Evolutionary conservation across 164 flowering plant species (phyloP), one percentile per base, ranked within the genome.

Genomic region (Santalum album): DNA sequence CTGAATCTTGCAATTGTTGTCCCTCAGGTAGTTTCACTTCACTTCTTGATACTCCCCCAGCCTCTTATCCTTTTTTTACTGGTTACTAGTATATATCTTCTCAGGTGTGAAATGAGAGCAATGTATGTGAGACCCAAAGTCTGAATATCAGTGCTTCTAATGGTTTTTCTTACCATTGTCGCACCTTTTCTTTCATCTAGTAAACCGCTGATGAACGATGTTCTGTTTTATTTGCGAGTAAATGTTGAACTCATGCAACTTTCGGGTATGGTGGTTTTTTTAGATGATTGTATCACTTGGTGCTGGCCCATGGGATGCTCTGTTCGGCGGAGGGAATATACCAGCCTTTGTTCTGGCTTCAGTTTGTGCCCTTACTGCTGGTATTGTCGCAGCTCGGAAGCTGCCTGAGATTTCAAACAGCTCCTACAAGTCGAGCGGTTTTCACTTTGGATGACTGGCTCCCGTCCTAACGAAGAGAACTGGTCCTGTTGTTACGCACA

Each of bases 291-390:
- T 92, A 25, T 85, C 96, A 23, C 87, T 92, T 64, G 96, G 99
- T 40, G 96, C 99, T 14, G 99, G 99, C 43, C 96, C 96, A 43
- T 92, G 99, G 99, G 96, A 92, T 83, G 99, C 96, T 51, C 72
- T 92, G 43, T 92, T 92, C 66, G 96, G 99, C 24, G 99, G 96
- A 52, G 99, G 99, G 16, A 92, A 92, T 49, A 58, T 85, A 60
- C 99, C 96, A 17, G 96, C 96, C 49, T 92, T 92, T 64, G 86
- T 71, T 54, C 69, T 87, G 60, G 96, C 99, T 29, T 78, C 97
- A 38, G 7, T 82, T 1, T 45, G 48, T 62, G 94, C 99, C 44
- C 70, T 89, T 32, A 85, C 78, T 3, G 96, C 86, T 25, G 94
- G 96, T 47, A 60, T 82, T 49, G 59, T 84, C 49, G 96, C 96